Evolutionary conservation across 2,329 filamentous ascomycete species (phyloP), one percentile per base, ranked within the genome.

Genomic region (Exophiala phaeomuriformis): DNA sequence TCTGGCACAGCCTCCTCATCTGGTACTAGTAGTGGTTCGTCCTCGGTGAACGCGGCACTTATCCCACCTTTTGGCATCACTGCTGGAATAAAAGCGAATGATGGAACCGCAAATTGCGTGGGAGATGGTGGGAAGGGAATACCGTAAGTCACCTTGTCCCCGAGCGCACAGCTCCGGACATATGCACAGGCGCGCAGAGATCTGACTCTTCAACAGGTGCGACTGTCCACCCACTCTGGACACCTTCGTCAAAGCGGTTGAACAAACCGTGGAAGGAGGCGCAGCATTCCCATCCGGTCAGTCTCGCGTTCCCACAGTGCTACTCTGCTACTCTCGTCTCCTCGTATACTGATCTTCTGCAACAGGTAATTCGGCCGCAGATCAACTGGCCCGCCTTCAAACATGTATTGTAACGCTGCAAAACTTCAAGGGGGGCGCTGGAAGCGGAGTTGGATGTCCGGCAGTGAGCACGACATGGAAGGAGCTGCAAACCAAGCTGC

Each of bases 371-470:
- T 56, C 58, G 3, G 51, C 47, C 5, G 47, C 50, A 27, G 53
- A 58, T 36, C 56, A 61, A 44, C 58, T 61, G 41, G 50, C 55
- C 10, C 56, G 58, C 10, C 49, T 61, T 19, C 47, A 58, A 27
- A 57, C 58, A 10, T 52, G 51, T 30, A 56, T 58, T 42, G 51
- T 61, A 4, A 52, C 58, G 4, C 49, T 61, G 39, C 58, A 61
- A 47, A 61, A 61, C 47, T 53, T 61, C 51, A 46, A 43, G 27
- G 58, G 58, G 29, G 58, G 58, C 7, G 49, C 53, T 5, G 58
- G 58, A 8, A 58, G 56, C 19, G 58, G 58, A 19, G 56, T 56
- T 29, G 58, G 58, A 40, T 61, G 58, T 51, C 58, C 58, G 6
- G 41, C 52, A 6, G 58, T 58, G 6, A 51, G 47, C 49, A 61